These are phyloP conservation scores for Mimosa pudica DNA, from an alignment of 306 rosid genomes.

Conservation along the genomic window DNA sequence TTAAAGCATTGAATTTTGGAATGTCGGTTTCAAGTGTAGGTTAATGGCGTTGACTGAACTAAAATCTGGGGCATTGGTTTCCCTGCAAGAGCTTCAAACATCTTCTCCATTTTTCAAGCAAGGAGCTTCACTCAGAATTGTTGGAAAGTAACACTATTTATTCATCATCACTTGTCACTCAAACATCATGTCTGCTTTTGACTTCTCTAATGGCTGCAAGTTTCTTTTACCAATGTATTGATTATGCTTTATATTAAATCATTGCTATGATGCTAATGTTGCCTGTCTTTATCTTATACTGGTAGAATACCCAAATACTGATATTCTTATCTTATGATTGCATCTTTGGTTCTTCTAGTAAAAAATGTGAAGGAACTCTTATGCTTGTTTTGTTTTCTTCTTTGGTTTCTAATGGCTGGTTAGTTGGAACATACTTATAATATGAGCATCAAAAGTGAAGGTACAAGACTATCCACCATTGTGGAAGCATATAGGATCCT, in stretches of 20 bases:
- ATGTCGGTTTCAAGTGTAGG: conserved; percentile 5
- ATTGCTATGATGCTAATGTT: background rate
- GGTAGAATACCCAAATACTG: background rate
- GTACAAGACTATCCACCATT: background rate
- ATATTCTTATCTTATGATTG: too few species aligned
- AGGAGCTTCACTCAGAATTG: conserved; percentile 77
- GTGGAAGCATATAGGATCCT: background rate
- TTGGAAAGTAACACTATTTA: conserved; percentile 59
- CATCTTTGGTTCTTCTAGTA: background rate
- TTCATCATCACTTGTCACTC: background rate
- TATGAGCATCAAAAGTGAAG: background rate
- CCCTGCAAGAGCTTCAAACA: conserved; percentile 51
- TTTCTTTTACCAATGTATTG: conserved; percentile 9
- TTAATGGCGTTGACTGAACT: conserved; percentile 39
- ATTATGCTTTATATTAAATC: background rate
- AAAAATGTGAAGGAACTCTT: background rate
- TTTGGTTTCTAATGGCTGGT: background rate
- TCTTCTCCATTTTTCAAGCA: conserved; percentile 75
- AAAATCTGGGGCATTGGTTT: conserved; percentile 67
- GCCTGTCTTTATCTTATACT: background rate
- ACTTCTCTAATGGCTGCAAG: background rate
- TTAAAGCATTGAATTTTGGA: too few species aligned
- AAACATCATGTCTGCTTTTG: background rate
- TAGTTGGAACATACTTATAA: background rate
- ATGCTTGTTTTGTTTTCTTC: background rate